Base-by-base conservation (phyloP, 2,329 filamentous ascomycete genomes). In the Penicillium sp. region DNA sequence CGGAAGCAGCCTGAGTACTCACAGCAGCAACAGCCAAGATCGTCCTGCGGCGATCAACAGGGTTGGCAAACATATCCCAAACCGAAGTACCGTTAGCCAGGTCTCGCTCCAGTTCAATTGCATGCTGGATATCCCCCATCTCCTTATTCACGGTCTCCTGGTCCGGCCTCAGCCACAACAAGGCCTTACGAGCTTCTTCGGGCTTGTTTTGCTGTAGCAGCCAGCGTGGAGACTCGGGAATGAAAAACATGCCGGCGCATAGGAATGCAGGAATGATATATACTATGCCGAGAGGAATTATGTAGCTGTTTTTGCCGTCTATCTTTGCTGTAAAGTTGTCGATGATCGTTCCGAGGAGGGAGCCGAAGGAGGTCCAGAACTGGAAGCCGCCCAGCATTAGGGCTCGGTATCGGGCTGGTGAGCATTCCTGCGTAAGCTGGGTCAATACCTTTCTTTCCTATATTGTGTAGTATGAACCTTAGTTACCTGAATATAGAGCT, bases 31-130 rank as follows among this genome's bases (percentile, higher is more conserved):
- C 70, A 6, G 79, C 71, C 3, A 82, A 53, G 0, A 78, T 57
- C 0, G 79, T 81, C 20, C 80, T 71, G 20, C 80, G 72, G 13
- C 79, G 72, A 63, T 82, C 79, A 27, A 82, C 67, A 1, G 79
- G 77, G 58, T 81, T 76, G 35, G 65, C 71, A 62, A 79, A 77
- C 57, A 82, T 73, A 49, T 82, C 79, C 18, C 75, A 57, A 35
- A 80, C 57, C 52, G 68, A 65, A 2, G 69, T 65, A 41, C 63
- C 61, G 44, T 63, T 65, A n/a, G 68, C 68, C 35, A 73, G 40
- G 44, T 69, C 66, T 8, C 57, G 53, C 50, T 75, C 72, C 28
- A 64, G 57, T 5, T 69, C 63, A 28, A 73, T 70, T 2, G 70
- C 69, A n/a, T 57, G 56, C 35, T 65, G 56, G 31, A 74, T 73